A percentile compares a stretch with the other conserved stretches of the same genome.
phyloP scores from a whole-genome alignment of 306 rosid genomes.

The Castanea sativa region DNA sequence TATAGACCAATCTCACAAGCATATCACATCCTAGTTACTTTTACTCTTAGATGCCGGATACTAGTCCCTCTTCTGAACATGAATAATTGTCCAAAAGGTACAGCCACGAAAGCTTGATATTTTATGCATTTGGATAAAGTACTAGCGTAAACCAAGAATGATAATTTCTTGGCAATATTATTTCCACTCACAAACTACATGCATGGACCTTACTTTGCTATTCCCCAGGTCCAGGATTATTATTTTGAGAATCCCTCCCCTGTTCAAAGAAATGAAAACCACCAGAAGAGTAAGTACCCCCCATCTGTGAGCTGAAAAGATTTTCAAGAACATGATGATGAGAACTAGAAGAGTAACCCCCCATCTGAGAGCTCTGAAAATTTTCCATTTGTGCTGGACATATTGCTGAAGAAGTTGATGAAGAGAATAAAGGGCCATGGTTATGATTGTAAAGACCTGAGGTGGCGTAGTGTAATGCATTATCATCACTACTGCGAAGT shows the following conservation, averaged over 20 bases:
- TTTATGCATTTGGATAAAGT: background rate
- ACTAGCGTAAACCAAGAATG: background rate
- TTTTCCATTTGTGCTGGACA: conserved; percentile 1
- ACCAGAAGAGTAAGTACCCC: background rate
- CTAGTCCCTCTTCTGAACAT: background rate
- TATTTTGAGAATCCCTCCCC: conserved; percentile 26
- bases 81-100: background rate
- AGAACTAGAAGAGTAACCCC: conserved; percentile 5
- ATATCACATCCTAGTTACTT: background rate
- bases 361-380: background rate
- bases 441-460: conserved; percentile 13
- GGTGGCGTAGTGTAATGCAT: conserved; percentile 31
- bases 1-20: background rate
- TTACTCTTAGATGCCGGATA: background rate
- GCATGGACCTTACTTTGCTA: background rate
- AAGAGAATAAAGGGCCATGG: background rate
- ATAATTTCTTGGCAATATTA: background rate
- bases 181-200: background rate
- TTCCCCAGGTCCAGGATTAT: conserved; percentile 4
- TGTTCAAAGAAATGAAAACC: conserved; percentile 8
- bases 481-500: conserved; percentile 35
- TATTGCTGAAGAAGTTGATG: conserved; percentile 10
- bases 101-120: background rate
- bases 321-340: conserved; percentile 19
- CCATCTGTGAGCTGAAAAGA: background rate